Evolutionary conservation across 495 filamentous ascomycete species (phyloP), one percentile per base, ranked within the genome.

Genomic region (Thozetella sp.): DNA sequence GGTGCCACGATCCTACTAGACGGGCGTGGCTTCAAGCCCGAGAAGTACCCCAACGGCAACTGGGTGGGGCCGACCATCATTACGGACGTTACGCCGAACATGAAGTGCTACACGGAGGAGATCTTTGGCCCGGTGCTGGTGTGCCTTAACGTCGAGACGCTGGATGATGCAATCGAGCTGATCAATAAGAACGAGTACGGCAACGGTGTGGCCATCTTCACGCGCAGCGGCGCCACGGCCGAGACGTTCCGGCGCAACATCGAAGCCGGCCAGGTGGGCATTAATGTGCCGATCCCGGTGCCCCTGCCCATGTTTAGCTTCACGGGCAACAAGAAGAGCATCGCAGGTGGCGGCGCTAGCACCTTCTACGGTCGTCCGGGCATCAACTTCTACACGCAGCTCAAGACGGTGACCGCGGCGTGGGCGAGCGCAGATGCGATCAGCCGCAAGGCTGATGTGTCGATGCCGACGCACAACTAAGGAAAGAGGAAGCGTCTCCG

Each of bases 81-180:
- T 76, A 85, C 90, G 62, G 90, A 96, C 74, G 94, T 99, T 25
- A 96, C 90, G 54, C 86, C 91, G 0, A 79, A 90, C 55, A 98
- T 98, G 96, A 83, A 80, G 63, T 99, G 95, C 84, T 99, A 99
- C 83, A 87, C 76, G 55, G 90, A 97, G 71, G 95, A 99, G 72
- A 97, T 99, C 75, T 99, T 99, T 70, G 95, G 95, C 2, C 95
- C 95, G 1, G 95, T 99, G 25, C 83, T 97, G 37, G 90, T 97
- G 37, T 93, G 90, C 76, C 72, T 95, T 15, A 91, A 93, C 66
- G 88, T 90, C 15, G 87, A 89, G 52, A 94, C 90, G 1, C 82
- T 97, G 11, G 92, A 97, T 63, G 92, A 93, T 51, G 85, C 86
- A 2, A 78, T 89, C 62, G 80, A 88, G 20, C 70, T 88, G 54